Evolutionary conservation across 371 early-diverging fungal species (phyloP).

Genomic region (Dinochytrium kinnereticum): DNA sequence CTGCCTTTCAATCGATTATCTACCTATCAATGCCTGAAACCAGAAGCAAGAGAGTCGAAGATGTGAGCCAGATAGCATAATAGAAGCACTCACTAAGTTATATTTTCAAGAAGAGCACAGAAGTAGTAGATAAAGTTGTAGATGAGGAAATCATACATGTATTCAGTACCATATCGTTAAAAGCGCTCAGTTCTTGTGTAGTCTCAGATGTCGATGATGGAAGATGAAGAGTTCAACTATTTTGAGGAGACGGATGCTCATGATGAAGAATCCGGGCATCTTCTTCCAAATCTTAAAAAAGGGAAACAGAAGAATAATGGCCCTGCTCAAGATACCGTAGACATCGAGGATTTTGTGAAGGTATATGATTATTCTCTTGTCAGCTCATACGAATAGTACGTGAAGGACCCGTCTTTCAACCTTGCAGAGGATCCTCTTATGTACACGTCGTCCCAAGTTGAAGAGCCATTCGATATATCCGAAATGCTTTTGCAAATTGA

Average conservation of each 20-base stretch:
- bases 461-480: neutral
- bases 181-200: neutral
- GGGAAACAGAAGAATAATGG: neutral
- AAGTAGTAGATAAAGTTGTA: neutral
- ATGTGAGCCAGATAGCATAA: too few relatives aligned
- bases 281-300: neutral
- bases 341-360: neutral
- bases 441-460: neutral
- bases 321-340: neutral
- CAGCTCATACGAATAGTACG: too few relatives aligned
- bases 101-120: too few relatives aligned
- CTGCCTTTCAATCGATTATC: constrained; percentile 57
- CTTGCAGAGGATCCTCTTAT: neutral
- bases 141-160: constrained; percentile 6
- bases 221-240: neutral
- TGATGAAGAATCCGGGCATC: neutral
- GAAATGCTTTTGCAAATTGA: neutral
- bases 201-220: neutral
- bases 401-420: neutral
- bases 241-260: neutral
- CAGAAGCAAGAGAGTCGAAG: too few relatives aligned
- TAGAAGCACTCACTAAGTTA: too few relatives aligned
- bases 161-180: neutral
- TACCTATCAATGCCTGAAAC: constrained; percentile 32
- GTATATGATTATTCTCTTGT: too few relatives aligned